Evolutionary conservation across 805 yeast species (phyloP).

Genomic region (Metschnikowia gelsemii): DNA sequence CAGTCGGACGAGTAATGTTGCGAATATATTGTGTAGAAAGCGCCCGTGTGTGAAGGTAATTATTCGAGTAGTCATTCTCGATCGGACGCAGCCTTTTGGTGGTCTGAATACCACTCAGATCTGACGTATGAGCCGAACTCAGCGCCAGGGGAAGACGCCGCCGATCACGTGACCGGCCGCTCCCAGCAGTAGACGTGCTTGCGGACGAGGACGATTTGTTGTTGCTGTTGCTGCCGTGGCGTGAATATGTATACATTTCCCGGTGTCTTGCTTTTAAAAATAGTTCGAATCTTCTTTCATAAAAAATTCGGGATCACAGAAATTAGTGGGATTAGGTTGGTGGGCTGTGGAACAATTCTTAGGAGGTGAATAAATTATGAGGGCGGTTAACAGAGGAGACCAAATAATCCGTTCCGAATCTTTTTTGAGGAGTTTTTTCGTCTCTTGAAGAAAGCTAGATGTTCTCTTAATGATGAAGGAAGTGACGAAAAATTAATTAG

Average conservation of each 20-base stretch:
- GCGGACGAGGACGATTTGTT: conserved; percentile 14
- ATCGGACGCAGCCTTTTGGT: conserved; percentile 13
- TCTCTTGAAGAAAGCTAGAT: background rate
- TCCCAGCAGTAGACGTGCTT: conserved; percentile 9
- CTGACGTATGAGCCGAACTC: conserved; percentile 10
- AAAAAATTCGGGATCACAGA: too few relatives aligned
- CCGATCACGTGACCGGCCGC: conserved; percentile 13
- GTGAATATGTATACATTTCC: conserved; percentile 21
- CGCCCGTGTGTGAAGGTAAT: conserved; percentile 60
- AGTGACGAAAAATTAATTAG: background rate
- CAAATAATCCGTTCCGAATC: too few relatives aligned
- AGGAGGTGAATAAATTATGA: too few relatives aligned
- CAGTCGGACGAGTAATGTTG: conserved; percentile 64
- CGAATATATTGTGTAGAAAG: conserved; percentile 64
- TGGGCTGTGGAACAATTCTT: too few relatives aligned
- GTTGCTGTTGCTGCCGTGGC: conserved; percentile 14
- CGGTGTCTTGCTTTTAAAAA: too few relatives aligned
- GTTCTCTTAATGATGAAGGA: background rate
- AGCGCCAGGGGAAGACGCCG: conserved; percentile 11
- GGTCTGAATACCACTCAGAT: conserved; percentile 2
- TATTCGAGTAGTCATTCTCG: conserved; percentile 73
- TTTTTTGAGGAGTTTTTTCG: too few relatives aligned
- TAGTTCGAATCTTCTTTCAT: too few relatives aligned
- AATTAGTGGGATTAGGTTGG: too few relatives aligned
- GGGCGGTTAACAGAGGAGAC: too few relatives aligned